phyloP scores from a whole-genome alignment of 306 rosid genomes.

The Castanopsis chinensis region DNA sequence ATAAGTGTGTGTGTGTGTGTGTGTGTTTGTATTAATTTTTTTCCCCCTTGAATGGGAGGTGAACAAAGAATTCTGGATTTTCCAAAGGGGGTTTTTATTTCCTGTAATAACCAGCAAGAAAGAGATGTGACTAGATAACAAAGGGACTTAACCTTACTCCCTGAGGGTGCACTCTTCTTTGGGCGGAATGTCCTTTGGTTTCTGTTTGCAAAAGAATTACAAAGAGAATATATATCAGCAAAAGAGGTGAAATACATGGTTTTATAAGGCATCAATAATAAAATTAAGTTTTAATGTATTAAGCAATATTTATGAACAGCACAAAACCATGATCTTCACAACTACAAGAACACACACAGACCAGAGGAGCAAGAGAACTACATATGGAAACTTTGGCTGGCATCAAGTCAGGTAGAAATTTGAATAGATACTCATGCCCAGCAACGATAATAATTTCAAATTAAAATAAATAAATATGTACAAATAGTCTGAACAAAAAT shows the following conservation, averaged over 20 bases:
- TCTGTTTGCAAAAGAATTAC: slow-evolving; percentile 53
- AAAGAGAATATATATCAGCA: slow-evolving; percentile 7
- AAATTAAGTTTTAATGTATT: slow-evolving; percentile 9
- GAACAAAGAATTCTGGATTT: too few relatives aligned
- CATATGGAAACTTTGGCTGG: background rate
- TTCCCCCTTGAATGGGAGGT: too few relatives aligned
- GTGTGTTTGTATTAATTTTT: too few relatives aligned
- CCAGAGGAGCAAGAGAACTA: background rate
- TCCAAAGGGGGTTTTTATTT: background rate
- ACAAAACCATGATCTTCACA: background rate
- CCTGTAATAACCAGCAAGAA: slow-evolving; percentile 9
- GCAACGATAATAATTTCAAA: background rate
- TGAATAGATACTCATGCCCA: background rate
- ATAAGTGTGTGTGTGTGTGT: rapidly evolving
- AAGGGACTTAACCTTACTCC: slow-evolving; percentile 80
- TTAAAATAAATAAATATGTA: background rate
- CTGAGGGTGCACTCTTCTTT: slow-evolving; percentile 94
- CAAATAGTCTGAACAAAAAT: too few relatives aligned
- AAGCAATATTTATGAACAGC: slow-evolving; percentile 7
- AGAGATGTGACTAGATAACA: background rate
- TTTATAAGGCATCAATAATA: slow-evolving; percentile 19
- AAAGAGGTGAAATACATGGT: background rate
- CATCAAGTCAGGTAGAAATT: background rate
- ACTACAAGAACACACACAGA: background rate
- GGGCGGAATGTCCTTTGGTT: slow-evolving; percentile 98